These are phyloP conservation scores for Jasminum sambac DNA, from an alignment of 257 asterid species.

Conservation along the genomic window DNA sequence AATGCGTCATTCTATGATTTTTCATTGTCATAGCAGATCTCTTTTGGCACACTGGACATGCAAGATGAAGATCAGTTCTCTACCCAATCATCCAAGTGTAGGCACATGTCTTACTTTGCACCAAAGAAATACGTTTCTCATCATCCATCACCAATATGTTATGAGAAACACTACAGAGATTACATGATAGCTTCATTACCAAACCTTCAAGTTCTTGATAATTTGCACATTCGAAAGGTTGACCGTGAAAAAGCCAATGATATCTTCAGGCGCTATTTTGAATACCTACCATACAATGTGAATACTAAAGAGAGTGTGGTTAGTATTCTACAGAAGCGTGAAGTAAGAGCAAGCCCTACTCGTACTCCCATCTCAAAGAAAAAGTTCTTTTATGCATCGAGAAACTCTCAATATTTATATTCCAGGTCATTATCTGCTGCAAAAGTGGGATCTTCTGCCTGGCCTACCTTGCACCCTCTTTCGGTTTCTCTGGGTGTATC, in stretches of 20 bases:
- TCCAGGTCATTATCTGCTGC: constrained; percentile 87
- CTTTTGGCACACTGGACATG: constrained; percentile 48
- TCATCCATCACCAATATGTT: constrained; percentile 83
- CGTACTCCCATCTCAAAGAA: constrained; percentile 37
- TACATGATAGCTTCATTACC: constrained; percentile 78
- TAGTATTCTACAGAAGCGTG: constrained; percentile 69
- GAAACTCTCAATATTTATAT: constrained; percentile 59
- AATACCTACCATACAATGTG: constrained; percentile 75
- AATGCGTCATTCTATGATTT: constrained; percentile 16
- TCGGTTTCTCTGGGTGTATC: constrained; percentile 40
- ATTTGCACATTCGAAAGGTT: constrained; percentile 55
- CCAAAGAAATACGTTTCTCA: constrained; percentile 51
- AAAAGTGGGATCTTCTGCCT: constrained; percentile 75
- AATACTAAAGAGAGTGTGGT: constrained; percentile 57
- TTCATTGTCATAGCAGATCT: constrained; percentile 45
- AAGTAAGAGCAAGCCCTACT: constrained; percentile 54
- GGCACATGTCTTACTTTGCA: constrained; percentile 32
- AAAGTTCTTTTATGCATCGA: constrained; percentile 33
- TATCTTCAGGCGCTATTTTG: constrained; percentile 56
- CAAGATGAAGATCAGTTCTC: constrained; percentile 42
- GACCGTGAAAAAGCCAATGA: constrained; percentile 67
- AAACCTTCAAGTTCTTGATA: constrained; percentile 69
- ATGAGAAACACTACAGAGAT: constrained; percentile 81
- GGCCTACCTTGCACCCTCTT: constrained; percentile 77
- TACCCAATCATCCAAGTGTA: constrained; percentile 36